These are phyloP conservation scores for Pyrus bretschneideri DNA, from an alignment of 306 rosid genomes.

Conservation along the genomic window DNA sequence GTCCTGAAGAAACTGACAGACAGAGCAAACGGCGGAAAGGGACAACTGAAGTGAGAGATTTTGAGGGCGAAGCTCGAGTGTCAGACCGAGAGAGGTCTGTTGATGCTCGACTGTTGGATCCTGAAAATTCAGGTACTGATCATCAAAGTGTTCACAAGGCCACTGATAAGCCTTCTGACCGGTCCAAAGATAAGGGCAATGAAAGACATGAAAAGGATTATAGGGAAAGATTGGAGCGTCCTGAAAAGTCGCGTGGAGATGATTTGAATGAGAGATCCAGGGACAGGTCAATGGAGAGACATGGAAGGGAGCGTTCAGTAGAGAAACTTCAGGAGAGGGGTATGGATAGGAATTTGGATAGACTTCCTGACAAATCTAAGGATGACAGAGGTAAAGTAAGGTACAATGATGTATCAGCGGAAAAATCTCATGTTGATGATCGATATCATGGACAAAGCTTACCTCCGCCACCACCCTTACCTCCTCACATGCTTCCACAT, in stretches of 20 bases:
- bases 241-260: constrained; percentile 83
- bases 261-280: constrained; percentile 66
- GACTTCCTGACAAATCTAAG: constrained; percentile 71
- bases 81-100: constrained; percentile 71
- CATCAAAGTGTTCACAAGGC: constrained; percentile 52
- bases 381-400: constrained; percentile 81
- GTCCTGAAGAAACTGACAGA: constrained; percentile 94
- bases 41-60: constrained; percentile 63
- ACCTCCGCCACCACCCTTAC: constrained; percentile 99
- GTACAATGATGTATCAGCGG: constrained; percentile 52
- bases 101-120: constrained; percentile 61
- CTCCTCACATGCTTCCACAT: constrained; percentile 90
- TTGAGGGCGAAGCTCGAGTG: constrained; percentile 62
- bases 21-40: constrained; percentile 86
- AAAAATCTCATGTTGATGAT: constrained; percentile 77
- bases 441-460: constrained; percentile 87
- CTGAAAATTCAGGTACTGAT: constrained; percentile 60
- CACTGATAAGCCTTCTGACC: constrained; percentile 65
- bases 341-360: constrained; percentile 64
- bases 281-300: constrained; percentile 87
- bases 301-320: constrained; percentile 86
- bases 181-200: constrained; percentile 73
- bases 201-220: constrained; percentile 88
- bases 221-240: constrained; percentile 76
- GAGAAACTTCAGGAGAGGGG: constrained; percentile 78